Evolutionary conservation across 257 asterid genomes (phyloP).

Genomic region (Cordia subcordata): DNA sequence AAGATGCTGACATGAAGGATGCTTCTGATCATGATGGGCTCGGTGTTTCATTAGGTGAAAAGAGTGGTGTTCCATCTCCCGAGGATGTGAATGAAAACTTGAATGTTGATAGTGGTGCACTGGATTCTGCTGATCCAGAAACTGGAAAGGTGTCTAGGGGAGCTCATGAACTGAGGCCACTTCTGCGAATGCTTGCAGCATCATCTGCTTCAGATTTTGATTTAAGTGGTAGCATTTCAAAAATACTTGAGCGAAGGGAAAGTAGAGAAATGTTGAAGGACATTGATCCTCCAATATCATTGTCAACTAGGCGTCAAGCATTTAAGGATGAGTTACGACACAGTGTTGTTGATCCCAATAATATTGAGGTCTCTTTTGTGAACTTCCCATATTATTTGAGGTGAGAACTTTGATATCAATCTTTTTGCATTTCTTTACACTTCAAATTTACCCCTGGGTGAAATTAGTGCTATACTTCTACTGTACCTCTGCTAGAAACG

Average conservation of each 20-base stretch:
- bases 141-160: slow-evolving; percentile 43
- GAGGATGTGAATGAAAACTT: slow-evolving; percentile 37
- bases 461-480: neutral
- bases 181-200: slow-evolving; percentile 42
- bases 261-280: slow-evolving; percentile 46
- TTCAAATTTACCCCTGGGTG: neutral
- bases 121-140: slow-evolving; percentile 40
- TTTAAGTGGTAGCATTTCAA: slow-evolving; percentile 47
- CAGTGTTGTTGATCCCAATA: slow-evolving; percentile 51
- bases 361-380: slow-evolving; percentile 68
- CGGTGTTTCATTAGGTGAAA: slow-evolving; percentile 26
- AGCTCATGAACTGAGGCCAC: slow-evolving; percentile 50
- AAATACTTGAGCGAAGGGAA: slow-evolving; percentile 49
- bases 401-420: slow-evolving; percentile 30
- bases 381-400: slow-evolving; percentile 86
- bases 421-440: neutral
- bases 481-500: too few species aligned
- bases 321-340: slow-evolving; percentile 66
- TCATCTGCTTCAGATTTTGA: slow-evolving; percentile 52
- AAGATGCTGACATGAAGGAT: slow-evolving; percentile 56
- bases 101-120: slow-evolving; percentile 23
- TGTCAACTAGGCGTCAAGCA: slow-evolving; percentile 62
- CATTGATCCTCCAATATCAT: slow-evolving; percentile 45
- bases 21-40: slow-evolving; percentile 42
- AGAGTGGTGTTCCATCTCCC: slow-evolving; percentile 43